Evolutionary conservation across 164 flowering plant genomes (phyloP), one percentile per base, ranked within the genome.

Genomic region (Tinospora cordifolia): DNA sequence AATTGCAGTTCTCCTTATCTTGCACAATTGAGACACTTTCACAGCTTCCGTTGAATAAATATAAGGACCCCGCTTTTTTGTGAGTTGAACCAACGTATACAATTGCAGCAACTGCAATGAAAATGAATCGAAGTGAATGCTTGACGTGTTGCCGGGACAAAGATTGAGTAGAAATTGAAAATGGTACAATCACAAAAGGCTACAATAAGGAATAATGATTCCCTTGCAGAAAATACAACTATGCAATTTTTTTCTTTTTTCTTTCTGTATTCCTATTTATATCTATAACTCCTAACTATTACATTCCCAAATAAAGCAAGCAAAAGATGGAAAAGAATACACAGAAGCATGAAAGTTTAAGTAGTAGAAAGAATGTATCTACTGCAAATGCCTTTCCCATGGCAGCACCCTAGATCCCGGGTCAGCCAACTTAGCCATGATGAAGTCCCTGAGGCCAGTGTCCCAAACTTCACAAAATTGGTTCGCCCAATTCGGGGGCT

Each of bases 391-490:
- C 72, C 74, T 78, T 78, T 87, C 84, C 98, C 98, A 92, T 7
- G 96, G 96, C 69, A 89, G 72, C 75, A 75, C 51, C 69, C 90
- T 88, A 19, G 86, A 81, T 21, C 65, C 69, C 44, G 78, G 75
- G 75, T 92, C 87, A 49, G 79, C 89, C 71, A 92, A 78, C 70
- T 83, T 86, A 22, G 87, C 81, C 71, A 84, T 54, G 62, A 92
- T 83, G 67, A 85, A 81, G 72, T 92, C 98, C 71, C 88, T 86
- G 17, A 90, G 79, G 24, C 93, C 91, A 7, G 98, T 89, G 71
- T 92, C 98, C 94, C 91, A 85, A 49, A 92, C 90, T 71, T 92
- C 90, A 69, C 98, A 90, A 74, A 90, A 92, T 78, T 77, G 85
- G 8, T 72, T 72, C n/a, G 73, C 74, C 98, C 98, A 92, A 72